Evolutionary conservation across 768 basidiomycete species (phyloP), one percentile per base, ranked within the genome.

Genomic region (Rhodocollybia butyracea): DNA sequence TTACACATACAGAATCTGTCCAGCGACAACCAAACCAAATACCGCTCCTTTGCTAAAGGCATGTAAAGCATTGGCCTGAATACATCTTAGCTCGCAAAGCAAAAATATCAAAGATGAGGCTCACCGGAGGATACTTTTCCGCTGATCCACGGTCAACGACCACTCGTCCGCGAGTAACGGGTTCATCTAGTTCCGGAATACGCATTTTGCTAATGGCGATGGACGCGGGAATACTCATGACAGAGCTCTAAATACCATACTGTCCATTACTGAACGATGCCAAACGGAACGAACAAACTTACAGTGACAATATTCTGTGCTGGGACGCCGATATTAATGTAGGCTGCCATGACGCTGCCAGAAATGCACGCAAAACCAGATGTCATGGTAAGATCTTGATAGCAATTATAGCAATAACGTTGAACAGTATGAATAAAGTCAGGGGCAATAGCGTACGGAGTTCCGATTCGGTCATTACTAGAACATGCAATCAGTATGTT

Each of bases 151-250:
- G 86, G 68, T 92, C 89, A 54, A 94, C 78, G 46, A 88, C 81
- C 56, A 94, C 80, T 31, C 75, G 82, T 12, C 93, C 93, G 31
- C 89, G 87, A 27, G 93, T 94, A 41, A 93, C 81, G 27, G 93
- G 93, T 60, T 89, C 89, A 19, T 94, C 93, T 26, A 77, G 68
- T 72, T 96, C 94, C 0, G 94, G 94, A 31, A 86, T 60, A 41
- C 93, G 89, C 63, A 95, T 76, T 72, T 96, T 96, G 66, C 86
- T 89, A 64, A 96, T 94, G 2, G 93, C 82, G 66, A 96, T 94
- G 13, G 92, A 94, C 0, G 94, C 94, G 19, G 94, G 94, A 58
- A 97, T 96, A 68, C 87, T 89, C 94, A 96, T 96, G 57, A 95
- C 88, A 7, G 91, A 92, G 5, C 94, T 88, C n/a, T n/a, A n/a